Evolutionary conservation across 805 yeast species (phyloP), one percentile per base, ranked within the genome.

Genomic region (Pichia nakasei): DNA sequence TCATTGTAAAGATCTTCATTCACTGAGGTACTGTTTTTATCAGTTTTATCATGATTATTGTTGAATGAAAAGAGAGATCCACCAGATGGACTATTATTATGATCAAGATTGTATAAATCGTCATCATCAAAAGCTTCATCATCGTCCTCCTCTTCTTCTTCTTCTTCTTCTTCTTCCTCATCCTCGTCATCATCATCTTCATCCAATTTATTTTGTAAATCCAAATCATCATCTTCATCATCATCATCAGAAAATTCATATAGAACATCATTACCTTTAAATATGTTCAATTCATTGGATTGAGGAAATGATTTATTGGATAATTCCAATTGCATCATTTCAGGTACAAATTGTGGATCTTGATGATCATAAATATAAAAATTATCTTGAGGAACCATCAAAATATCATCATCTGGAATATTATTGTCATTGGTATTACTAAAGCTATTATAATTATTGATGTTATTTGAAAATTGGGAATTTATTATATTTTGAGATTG

Each of bases 211-310:
- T 58, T 52, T 29, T 52, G 53, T 31, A 44, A 37, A 42, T 54
- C 52, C 24, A 56, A 53, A 17, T 56, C 63, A 24, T 56, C 58
- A n/a, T 55, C 58, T 5, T 57, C 61, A 5, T 60, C 65, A 9
- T 61, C 65, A 27, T 61, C 64, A 36, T 56, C 60, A 9, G 58
- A 55, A 38, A 55, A 58, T 41, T 58, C 63, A 39, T 58, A 58
- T 33, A 53, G 52, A 20, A 61, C 55, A 39, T 60, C 60, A 29
- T 55, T 51, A 5, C 64, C 52, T 41, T 61, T 57, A 49, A 61
- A 59, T 13, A 61, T 52, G 42, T 59, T 59, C 32, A 61, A 50
- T 37, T 61, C 65, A 38, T 61, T 57, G 3, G 63, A 59, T 36
- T 57, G 63, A 11, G 57, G 59, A 41, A 59, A 56, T 8, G 58